Conservation (phyloP, 257 asterid genomes). For the Salvia rosmarinus region DNA sequence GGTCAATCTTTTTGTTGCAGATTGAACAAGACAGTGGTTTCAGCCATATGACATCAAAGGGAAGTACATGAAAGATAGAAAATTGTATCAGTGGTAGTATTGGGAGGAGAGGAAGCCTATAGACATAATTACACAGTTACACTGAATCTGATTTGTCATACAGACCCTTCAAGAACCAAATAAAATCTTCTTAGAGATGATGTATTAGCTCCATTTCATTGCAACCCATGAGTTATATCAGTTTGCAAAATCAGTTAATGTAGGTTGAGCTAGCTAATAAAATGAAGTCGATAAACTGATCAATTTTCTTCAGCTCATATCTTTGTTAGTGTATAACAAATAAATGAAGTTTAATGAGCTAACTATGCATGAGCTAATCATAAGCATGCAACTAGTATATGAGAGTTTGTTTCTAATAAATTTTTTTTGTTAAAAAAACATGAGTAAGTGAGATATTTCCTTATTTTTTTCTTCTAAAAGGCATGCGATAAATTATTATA, state of each 20-base stretch:
- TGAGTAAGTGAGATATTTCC: neutral
- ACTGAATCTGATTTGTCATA: slow-evolving; percentile 19
- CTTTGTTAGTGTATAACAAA: neutral
- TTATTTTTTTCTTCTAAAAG: neutral
- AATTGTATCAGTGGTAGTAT: neutral
- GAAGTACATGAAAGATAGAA: slow-evolving; percentile 15
- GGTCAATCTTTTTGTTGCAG: neutral
- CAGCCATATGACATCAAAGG: slow-evolving; percentile 4
- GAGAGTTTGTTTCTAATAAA: neutral
- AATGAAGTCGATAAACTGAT: slow-evolving; percentile 9
- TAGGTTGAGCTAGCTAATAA: slow-evolving; percentile 13
- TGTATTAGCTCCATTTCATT: slow-evolving; percentile 18
- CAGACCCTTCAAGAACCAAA: slow-evolving; percentile 21
- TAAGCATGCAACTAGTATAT: slow-evolving; percentile 1
- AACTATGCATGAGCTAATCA: slow-evolving; percentile 19
- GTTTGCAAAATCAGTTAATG: neutral
- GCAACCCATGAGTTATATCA: neutral
- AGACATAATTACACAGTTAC: neutral
- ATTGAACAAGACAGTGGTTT: neutral
- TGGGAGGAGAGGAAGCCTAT: neutral
- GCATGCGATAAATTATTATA: neutral
- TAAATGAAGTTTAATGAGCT: slow-evolving; percentile 29
- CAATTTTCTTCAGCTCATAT: slow-evolving; percentile 12
- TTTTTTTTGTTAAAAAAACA: neutral
- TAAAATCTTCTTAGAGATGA: neutral